phyloP scores from a whole-genome alignment of 2,329 filamentous ascomycete genomes.

The Alternaria sp. region DNA sequence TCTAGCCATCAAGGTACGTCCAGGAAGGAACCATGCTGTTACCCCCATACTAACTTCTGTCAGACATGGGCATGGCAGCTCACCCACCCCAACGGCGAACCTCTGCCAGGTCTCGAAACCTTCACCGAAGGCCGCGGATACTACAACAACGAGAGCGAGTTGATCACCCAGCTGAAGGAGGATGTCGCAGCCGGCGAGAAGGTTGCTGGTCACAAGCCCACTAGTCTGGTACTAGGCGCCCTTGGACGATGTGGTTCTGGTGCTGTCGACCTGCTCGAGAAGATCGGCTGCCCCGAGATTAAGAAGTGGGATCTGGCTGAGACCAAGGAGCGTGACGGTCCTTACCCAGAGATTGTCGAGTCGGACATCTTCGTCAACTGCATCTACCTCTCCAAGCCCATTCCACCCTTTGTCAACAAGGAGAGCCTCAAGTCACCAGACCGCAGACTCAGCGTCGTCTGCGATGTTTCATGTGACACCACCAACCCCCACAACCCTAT shows the following conservation, averaged over 20 bases:
- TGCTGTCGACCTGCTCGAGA: constrained; percentile 80
- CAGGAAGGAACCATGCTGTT: not conserved
- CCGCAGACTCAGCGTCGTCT: constrained; percentile 76
- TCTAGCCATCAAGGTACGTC: constrained; percentile 51
- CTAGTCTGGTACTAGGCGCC: constrained; percentile 81
- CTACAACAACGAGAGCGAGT: constrained; percentile 77
- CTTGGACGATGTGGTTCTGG: constrained; percentile 86
- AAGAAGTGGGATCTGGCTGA: constrained; percentile 81
- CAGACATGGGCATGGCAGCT: constrained; percentile 88
- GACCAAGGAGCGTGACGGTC: constrained; percentile 71
- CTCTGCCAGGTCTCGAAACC: constrained; percentile 71
- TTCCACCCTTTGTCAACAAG: constrained; percentile 81
- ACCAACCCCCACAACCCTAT: constrained; percentile 77
- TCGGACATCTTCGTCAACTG: constrained; percentile 60
- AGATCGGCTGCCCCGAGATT: constrained; percentile 77
- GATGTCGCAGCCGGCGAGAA: constrained; percentile 72
- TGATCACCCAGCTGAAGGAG: constrained; percentile 78
- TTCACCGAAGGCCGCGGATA: constrained; percentile 59
- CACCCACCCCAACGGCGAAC: constrained; percentile 70
- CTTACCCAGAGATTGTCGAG: constrained; percentile 80
- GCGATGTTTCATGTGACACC: constrained; percentile 68
- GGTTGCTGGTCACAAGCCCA: constrained; percentile 73
- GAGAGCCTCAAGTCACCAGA: constrained; percentile 72
- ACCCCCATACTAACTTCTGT: constrained; percentile 14
- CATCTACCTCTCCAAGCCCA: constrained; percentile 82